Evolutionary conservation across 2,329 filamentous ascomycete species (phyloP), one percentile per base, ranked within the genome.

Genomic region (Sporothrix brasiliensis): DNA sequence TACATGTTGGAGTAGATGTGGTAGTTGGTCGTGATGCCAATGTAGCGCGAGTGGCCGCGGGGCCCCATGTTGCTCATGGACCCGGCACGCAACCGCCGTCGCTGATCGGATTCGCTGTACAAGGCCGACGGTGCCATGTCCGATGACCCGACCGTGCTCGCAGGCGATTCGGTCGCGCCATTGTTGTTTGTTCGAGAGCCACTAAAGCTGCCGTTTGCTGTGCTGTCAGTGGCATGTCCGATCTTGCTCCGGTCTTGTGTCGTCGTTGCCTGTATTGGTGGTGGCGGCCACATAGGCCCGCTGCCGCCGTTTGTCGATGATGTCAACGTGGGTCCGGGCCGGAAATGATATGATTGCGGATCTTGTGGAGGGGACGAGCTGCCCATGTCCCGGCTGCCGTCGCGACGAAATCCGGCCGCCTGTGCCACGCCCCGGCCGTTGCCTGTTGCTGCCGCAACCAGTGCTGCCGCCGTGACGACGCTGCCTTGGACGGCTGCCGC

Each of bases 11-110:
- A 67, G 67, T 69, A 71, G 52, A 71, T 71, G 61, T 71, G 70
- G 70, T 67, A 71, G 67, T 71, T 71, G 60, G 70, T 69, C 30
- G 70, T 71, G 44, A 69, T 69, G 67, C 70, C 70, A 58, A 71
- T 58, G 61, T 69, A 69, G 27, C 70, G 70, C 19, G 70, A 71
- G 50, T 65, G 70, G n/a, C 70, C 66, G 9, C 70, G 54, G 1
- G 69, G 49, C 4, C 58, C 50, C 19, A 21, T 30, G 5, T 27
- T 21, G 60, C 66, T 68, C 70, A 66, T 66, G 19, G 66, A 58
- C 4, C 56, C 70, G 9, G 54, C 27, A 9, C 68, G 60, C 19
- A 66, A 24, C 21, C 68, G 60, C 16, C 67, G 53, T 16, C 68
- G 58, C 52, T 53, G 68, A 24, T 65, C 60, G 3, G 68, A 34